Evolutionary conservation across 495 filamentous ascomycete species (phyloP), one percentile per base, ranked within the genome.

Genomic region (Darksidea phi): DNA sequence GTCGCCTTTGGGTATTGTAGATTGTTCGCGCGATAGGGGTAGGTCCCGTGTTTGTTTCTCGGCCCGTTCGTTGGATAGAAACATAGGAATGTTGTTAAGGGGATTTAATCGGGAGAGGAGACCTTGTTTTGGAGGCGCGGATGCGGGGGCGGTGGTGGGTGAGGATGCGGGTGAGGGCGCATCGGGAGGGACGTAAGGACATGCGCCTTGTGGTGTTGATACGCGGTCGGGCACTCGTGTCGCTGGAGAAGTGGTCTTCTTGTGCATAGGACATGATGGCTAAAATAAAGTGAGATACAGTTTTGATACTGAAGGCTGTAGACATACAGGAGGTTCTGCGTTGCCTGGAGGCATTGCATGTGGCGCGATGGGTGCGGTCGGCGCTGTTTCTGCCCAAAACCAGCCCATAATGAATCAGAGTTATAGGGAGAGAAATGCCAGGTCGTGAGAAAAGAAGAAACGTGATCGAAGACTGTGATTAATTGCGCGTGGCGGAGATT

Each of bases 31-130:
- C 2, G 85, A 82, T 13, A 89, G 85, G 0, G 89, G 87, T 0
- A 97, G 84, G 34, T 79, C 74, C 11, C 86, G 72, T 11, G 83
- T 85, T 71, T 97, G 94, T 15, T 86, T 74, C 0, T 86, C 75
- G 1, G 89, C 85, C 21, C 80, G 87, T 17, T 84, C 80, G 74
- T 97, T 89, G 1, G 91, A 92, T 59, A 97, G 80, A 46, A 84
- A 83, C 5, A 83, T 77, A 68, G 94, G 95, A 95, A 99, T 97
- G 76, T 94, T 95, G 76, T 99, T 97, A 20, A 99, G 75, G 0
- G 92, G 92, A 69, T 97, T 97, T 51, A 96, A 77, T 69, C 85
- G 89, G 0, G 89, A 89, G 83, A 81, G 34, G 24, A 61, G 48
- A 13, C 59, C 61, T 70, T 66, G 67, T 68, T 70, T 61, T 72